A percentile compares a stretch with the other conserved stretches of the same genome.
Evolutionary conservation across 441 rosid species (phyloP).

Genomic region (Pelargonium fulgidum): DNA sequence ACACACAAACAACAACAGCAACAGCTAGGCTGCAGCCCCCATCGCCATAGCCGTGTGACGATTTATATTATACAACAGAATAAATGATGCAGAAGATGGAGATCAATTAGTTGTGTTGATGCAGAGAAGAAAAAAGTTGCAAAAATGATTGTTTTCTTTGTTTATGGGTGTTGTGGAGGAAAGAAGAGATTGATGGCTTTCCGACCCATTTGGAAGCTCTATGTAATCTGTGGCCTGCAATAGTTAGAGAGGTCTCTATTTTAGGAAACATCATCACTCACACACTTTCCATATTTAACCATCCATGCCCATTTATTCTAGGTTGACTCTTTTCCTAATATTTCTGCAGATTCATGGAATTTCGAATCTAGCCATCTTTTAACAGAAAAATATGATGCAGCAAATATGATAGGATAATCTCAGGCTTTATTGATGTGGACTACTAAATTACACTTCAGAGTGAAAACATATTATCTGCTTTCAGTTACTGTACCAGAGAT

Average conservation of each 20-base stretch:
- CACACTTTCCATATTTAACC: too few species aligned
- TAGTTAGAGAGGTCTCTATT: slow-evolving; percentile 7
- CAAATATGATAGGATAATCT: too few species aligned
- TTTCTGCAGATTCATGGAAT: neutral
- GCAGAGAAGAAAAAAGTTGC: neutral
- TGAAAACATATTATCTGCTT: neutral
- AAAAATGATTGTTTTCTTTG: neutral
- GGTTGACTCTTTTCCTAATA: neutral
- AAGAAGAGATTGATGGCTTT: slow-evolving; percentile 25
- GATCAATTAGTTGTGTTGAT: neutral
- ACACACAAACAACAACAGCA: neutral
- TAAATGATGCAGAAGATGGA: neutral
- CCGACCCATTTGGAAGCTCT: slow-evolving; percentile 31
- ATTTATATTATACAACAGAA: neutral
- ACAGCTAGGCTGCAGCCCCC: too few species aligned
- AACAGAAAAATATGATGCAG: neutral
- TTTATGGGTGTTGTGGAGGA: neutral
- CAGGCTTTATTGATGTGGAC: neutral
- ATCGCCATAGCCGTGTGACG: too few species aligned
- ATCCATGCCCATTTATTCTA: too few species aligned
- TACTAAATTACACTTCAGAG: slow-evolving; percentile 3
- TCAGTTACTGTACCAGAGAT: neutral
- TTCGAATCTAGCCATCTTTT: neutral
- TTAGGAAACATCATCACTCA: slow-evolving; percentile 7
- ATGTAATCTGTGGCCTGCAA: slow-evolving; percentile 24